A percentile compares a stretch with the other conserved stretches of the same genome.
These are phyloP conservation scores for Dendryphion nanum DNA, from an alignment of 2,329 filamentous ascomycete species.

Conservation along the genomic window DNA sequence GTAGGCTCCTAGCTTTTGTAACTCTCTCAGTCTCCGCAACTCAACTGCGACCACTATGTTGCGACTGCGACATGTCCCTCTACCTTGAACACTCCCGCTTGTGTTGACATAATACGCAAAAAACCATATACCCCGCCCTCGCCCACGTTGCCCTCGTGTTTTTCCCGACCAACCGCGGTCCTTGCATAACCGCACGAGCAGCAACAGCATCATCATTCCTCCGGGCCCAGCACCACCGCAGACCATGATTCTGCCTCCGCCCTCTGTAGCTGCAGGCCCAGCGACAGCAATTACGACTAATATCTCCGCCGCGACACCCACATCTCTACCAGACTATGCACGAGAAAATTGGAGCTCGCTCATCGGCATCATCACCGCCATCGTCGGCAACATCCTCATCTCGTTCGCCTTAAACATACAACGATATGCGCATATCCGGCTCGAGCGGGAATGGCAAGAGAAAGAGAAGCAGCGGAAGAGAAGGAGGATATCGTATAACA, in stretches of 20 bases:
- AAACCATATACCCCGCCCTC: too few relatives aligned
- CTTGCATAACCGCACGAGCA: background rate
- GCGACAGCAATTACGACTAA: background rate
- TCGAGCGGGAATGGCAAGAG: constrained; percentile 68
- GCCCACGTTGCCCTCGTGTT: background rate
- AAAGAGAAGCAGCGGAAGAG: constrained; percentile 33
- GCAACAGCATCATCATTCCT: too few relatives aligned
- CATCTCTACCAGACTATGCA: too few relatives aligned
- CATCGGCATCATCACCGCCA: constrained; percentile 91
- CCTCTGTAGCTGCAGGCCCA: background rate
- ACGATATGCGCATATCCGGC: constrained; percentile 85
- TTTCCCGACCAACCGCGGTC: background rate
- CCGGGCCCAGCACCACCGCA: too few relatives aligned
- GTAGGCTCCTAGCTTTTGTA: too few relatives aligned
- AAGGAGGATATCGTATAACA: constrained; percentile 43
- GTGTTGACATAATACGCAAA: too few relatives aligned
- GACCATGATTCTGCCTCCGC: background rate
- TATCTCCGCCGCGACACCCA: too few relatives aligned
- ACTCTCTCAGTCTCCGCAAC: too few relatives aligned
- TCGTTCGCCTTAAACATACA: constrained; percentile 95
- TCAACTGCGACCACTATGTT: too few relatives aligned
- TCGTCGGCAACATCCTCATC: constrained; percentile 89
- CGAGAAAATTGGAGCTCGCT: constrained; percentile 74
- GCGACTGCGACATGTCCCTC: too few relatives aligned
- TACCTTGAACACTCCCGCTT: too few relatives aligned